Evolutionary conservation across 805 yeast genomes (phyloP), one percentile per base, ranked within the genome.

Genomic region (Priceomyces melissophilus): DNA sequence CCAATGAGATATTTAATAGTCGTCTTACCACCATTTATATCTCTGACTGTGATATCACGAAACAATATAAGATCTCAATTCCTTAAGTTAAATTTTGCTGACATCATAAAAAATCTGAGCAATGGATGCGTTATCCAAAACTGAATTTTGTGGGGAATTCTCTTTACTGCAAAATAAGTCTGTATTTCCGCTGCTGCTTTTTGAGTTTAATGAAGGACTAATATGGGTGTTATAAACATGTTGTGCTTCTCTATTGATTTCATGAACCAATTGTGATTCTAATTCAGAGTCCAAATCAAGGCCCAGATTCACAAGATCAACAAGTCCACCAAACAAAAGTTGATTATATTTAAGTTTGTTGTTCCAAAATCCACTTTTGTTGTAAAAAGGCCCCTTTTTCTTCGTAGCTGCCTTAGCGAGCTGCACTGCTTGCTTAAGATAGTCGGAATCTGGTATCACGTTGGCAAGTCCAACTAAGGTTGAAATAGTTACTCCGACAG

Each of bases 361-460:
- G 35, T 55, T 54, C 65, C 63, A 60, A 33, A 41, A 43, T 6
- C 57, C 56, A 37, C 49, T 43, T 2, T 40, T 38, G 17, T 36
- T 42, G 35, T 53, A 55, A 33, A 57, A 54, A 2, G 55, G 52
- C 7, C 60, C 55, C 7, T 40, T 14, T 5, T 32, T 32, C 13
- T 43, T 41, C 20, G 46, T 45, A 9, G 57, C 47, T 4, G 60
- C 53, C 10, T 45, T 39, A 3, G 44, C 57, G 17, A 60, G 40
- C 10, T 42, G 42, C 6, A 43, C 14, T 3, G 62, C 60, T 30
- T 48, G 44, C 6, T 42, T 33, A 26, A 45, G 36, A 41, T 47
- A 55, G 9, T 30, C 12, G 2, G 35, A n/a, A 33, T 55, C 39
- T n/a, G 42, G 41, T 14, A 55, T 55, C 32, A 39, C 34, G 15